Conservation (phyloP, 495 filamentous ascomycete species). For the Neurospora sp. region DNA sequence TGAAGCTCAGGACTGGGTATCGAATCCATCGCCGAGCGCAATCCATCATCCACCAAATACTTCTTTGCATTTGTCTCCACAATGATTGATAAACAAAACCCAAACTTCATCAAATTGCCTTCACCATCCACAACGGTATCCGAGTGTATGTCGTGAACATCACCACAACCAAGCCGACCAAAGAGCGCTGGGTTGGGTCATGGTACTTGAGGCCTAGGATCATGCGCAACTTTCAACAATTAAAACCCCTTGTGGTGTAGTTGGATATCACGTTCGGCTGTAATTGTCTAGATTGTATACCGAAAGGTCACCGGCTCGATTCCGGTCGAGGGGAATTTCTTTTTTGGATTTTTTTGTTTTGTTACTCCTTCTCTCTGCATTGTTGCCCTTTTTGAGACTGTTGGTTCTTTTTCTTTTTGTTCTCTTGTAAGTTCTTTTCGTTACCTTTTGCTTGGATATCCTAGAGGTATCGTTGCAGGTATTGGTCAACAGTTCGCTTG, state of each 20-base stretch:
- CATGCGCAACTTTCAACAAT: background rate
- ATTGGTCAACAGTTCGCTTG: no score
- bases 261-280: background rate
- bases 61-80: background rate
- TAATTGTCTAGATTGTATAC: background rate
- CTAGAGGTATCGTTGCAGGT: no score
- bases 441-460: no score
- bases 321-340: background rate
- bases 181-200: background rate
- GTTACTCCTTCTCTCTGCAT: no score
- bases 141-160: background rate
- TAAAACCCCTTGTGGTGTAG: background rate
- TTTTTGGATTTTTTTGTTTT: background rate
- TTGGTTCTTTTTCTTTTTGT: background rate
- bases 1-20: background rate
- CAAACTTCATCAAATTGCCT: background rate
- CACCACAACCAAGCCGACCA: background rate
- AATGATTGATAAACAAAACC: background rate
- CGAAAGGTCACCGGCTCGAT: background rate
- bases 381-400: no score
- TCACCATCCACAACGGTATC: background rate
- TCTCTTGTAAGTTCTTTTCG: no score
- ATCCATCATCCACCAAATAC: no score
- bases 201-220: background rate
- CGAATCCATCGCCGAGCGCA: no score